Percentiles rank a stretch among this genome's conserved stretches.
Conservation (phyloP, 2,329 filamentous ascomycete species). For the Capronia epimyces region DNA sequence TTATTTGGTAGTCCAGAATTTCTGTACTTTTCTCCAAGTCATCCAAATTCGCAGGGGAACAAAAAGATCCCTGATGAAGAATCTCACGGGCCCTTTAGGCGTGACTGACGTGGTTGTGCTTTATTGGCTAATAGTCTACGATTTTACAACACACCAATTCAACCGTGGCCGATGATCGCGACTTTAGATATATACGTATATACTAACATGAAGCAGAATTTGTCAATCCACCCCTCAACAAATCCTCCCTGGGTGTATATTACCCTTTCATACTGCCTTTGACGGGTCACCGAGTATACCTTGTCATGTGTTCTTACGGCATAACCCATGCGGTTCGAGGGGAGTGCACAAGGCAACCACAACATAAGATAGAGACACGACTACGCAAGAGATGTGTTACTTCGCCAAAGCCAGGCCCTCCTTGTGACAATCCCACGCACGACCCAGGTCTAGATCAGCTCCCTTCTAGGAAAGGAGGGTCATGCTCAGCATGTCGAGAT, state of each 20-base stretch:
- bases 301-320: slow-evolving; percentile 2
- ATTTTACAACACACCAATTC: too few species aligned
- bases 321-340: neutral
- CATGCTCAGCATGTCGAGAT: slow-evolving; percentile 6
- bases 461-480: slow-evolving; percentile 1
- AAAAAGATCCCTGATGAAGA: too few species aligned
- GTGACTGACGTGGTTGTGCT: too few species aligned
- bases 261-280: neutral
- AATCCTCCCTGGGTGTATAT: too few species aligned
- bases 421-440: slow-evolving; percentile 1
- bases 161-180: too few species aligned
- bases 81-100: too few species aligned
- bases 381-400: neutral
- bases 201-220: neutral
- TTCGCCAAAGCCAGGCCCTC: slow-evolving; percentile 1
- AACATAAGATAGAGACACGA: slow-evolving; percentile 8
- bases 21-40: neutral
- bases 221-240: neutral
- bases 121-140: too few species aligned
- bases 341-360: slow-evolving; percentile 1
- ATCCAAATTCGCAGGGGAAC: neutral
- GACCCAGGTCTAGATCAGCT: neutral
- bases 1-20: too few species aligned
- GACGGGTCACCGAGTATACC: neutral
- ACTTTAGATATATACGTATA: too few species aligned